Percentiles rank a stretch among this genome's conserved stretches.
phyloP scores from a whole-genome alignment of 352 stramenopile species.

The Globisporangium heterothallicum region DNA sequence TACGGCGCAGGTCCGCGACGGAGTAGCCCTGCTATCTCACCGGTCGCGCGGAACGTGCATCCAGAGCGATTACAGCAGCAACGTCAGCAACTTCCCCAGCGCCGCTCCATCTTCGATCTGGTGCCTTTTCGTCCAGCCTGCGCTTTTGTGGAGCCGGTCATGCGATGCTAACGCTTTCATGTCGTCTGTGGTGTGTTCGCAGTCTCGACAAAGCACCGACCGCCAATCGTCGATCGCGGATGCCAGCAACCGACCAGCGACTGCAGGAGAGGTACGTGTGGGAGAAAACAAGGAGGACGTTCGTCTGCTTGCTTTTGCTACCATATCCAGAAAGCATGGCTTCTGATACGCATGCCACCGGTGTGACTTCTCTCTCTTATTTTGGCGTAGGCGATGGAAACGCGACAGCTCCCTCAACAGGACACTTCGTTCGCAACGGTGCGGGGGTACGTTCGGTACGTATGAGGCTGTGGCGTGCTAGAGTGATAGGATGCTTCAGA shows the following conservation, averaged over 20 bases:
- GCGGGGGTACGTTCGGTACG: constrained; percentile 50
- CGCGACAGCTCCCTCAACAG: constrained; percentile 17
- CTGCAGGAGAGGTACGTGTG: constrained; percentile 26
- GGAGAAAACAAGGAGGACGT: too few species aligned
- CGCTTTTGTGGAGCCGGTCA: too few species aligned
- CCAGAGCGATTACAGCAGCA: constrained; percentile 5
- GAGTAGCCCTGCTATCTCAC: constrained; percentile 8
- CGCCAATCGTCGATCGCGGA: constrained; percentile 17
- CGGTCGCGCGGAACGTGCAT: constrained; percentile 8
- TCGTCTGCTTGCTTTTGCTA: too few species aligned
- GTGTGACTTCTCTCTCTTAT: not conserved
- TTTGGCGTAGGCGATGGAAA: constrained; percentile 4
- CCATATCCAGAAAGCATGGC: too few species aligned
- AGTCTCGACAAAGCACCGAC: constrained; percentile 13
- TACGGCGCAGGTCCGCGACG: not conserved
- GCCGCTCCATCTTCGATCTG: constrained; percentile 14
- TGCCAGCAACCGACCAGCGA: constrained; percentile 18
- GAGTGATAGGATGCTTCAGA: not conserved
- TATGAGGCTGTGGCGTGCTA: not conserved
- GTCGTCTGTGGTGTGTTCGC: too few species aligned
- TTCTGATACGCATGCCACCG: too few species aligned
- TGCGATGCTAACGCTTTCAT: too few species aligned
- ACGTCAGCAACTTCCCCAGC: constrained; percentile 3
- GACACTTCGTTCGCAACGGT: constrained; percentile 23
- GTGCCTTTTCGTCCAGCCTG: too few species aligned